Percentiles rank a stretch among this genome's conserved stretches.
phyloP scores from a whole-genome alignment of 257 asterid species.

The Mitragyna speciosa region DNA sequence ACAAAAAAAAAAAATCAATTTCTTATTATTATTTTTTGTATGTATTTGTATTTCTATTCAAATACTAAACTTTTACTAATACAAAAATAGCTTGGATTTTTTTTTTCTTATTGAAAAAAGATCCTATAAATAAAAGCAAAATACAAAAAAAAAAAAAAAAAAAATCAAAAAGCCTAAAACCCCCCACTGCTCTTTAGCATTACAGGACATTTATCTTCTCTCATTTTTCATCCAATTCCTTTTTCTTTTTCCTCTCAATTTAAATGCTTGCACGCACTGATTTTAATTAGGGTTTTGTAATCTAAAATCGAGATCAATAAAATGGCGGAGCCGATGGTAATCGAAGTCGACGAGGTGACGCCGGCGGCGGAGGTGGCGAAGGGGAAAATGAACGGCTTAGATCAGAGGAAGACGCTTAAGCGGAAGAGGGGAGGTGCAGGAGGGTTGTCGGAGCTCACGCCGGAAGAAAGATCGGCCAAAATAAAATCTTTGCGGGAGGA shows the following conservation, averaged over 20 bases:
- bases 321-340: slow-evolving; percentile 34
- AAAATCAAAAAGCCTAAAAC: background rate
- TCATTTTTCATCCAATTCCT: background rate
- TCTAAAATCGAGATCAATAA: background rate
- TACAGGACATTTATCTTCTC: background rate
- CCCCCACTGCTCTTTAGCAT: background rate
- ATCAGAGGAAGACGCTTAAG: slow-evolving; percentile 29
- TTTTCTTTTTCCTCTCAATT: background rate
- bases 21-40: too few species aligned
- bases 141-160: background rate
- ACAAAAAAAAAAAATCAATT: background rate
- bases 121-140: too few species aligned
- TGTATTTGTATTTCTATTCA: too few species aligned
- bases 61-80: too few species aligned
- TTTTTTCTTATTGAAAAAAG: background rate
- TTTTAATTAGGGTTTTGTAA: background rate
- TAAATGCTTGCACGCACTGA: slow-evolving; percentile 2
- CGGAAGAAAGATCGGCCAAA: slow-evolving; percentile 51
- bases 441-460: slow-evolving; percentile 9
- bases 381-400: slow-evolving; percentile 6
- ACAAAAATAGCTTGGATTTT: too few species aligned
- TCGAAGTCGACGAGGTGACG: slow-evolving; percentile 19
- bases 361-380: background rate
- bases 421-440: slow-evolving; percentile 34
- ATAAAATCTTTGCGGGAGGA: slow-evolving; percentile 46